Evolutionary conservation across 768 basidiomycete species (phyloP).

Genomic region (Psilocybe cyanescens): DNA sequence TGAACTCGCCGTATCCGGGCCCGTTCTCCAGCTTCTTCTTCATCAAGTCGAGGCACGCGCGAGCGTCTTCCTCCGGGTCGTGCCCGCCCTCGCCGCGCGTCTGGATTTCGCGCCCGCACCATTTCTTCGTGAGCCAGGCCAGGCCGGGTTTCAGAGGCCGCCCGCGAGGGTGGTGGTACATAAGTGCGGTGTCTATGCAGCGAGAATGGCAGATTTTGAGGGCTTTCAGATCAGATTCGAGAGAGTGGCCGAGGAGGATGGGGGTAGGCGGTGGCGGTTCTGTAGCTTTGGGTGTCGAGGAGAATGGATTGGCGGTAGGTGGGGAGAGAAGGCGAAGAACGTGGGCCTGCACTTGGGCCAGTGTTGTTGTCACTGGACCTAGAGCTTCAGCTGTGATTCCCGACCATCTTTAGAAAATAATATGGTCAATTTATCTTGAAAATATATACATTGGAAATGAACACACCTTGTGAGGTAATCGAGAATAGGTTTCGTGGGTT

Average conservation of each 20-base stretch:
- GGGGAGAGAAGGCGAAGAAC: slow-evolving; percentile 67
- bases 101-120: slow-evolving; percentile 92
- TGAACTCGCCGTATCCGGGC: slow-evolving; percentile 84
- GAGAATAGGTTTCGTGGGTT: slow-evolving; percentile 78
- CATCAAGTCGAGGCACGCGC: slow-evolving; percentile 84
- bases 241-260: slow-evolving; percentile 92
- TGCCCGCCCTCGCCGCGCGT: slow-evolving; percentile 84
- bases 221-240: slow-evolving; percentile 91
- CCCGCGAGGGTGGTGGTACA: slow-evolving; percentile 93
- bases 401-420: slow-evolving; percentile 66
- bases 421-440: background rate
- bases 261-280: slow-evolving; percentile 52
- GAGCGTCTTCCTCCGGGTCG: slow-evolving; percentile 93
- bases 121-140: slow-evolving; percentile 96
- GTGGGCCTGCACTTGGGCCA: slow-evolving; percentile 76
- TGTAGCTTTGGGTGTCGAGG: slow-evolving; percentile 22
- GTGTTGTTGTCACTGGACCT: slow-evolving; percentile 71
- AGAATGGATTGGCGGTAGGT: slow-evolving; percentile 47
- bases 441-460: background rate
- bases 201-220: slow-evolving; percentile 85
- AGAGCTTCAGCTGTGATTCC: slow-evolving; percentile 87
- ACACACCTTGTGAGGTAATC: slow-evolving; percentile 92
- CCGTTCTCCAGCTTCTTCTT: slow-evolving; percentile 81
- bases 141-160: slow-evolving; percentile 93
- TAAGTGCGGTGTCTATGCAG: slow-evolving; percentile 90